These are phyloP conservation scores for Fusarium sarcochroum DNA, from an alignment of 2,329 filamentous ascomycete genomes.

Conservation along the genomic window DNA sequence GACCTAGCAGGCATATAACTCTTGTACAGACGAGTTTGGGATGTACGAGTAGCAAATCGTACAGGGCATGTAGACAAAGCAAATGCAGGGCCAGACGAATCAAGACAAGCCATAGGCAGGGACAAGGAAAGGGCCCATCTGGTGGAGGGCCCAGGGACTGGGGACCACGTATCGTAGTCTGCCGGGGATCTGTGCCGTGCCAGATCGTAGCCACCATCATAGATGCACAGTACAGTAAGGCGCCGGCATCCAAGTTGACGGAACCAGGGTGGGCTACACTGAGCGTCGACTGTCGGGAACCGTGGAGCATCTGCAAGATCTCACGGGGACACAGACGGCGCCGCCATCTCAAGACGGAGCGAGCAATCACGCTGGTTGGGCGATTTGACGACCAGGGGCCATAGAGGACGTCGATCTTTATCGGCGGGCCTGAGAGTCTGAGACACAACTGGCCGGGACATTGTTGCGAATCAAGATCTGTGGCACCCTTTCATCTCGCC, in stretches of 20 bases:
- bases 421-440: constrained; percentile 45
- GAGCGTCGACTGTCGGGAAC: constrained; percentile 46
- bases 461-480: constrained; percentile 57
- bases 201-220: constrained; percentile 46
- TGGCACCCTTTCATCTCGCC: constrained; percentile 57
- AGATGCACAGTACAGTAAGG: constrained; percentile 34
- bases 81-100: constrained; percentile 41
- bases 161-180: constrained; percentile 34
- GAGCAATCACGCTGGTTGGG: constrained; percentile 44
- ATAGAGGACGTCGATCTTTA: constrained; percentile 37
- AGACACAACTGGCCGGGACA: constrained; percentile 52
- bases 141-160: constrained; percentile 32
- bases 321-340: constrained; percentile 47
- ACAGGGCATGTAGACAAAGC: constrained; percentile 31
- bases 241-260: constrained; percentile 53
- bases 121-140: constrained; percentile 33
- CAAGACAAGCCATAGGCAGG: constrained; percentile 36
- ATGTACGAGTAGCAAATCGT: constrained; percentile 29
- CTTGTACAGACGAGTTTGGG: constrained; percentile 20
- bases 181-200: constrained; percentile 40
- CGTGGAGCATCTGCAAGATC: constrained; percentile 51
- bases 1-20: constrained; percentile 30
- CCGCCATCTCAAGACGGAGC: constrained; percentile 51
- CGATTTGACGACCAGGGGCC: constrained; percentile 45
- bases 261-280: constrained; percentile 49